phyloP scores from a whole-genome alignment of 257 asterid genomes.

The Leonotis leonurus region DNA sequence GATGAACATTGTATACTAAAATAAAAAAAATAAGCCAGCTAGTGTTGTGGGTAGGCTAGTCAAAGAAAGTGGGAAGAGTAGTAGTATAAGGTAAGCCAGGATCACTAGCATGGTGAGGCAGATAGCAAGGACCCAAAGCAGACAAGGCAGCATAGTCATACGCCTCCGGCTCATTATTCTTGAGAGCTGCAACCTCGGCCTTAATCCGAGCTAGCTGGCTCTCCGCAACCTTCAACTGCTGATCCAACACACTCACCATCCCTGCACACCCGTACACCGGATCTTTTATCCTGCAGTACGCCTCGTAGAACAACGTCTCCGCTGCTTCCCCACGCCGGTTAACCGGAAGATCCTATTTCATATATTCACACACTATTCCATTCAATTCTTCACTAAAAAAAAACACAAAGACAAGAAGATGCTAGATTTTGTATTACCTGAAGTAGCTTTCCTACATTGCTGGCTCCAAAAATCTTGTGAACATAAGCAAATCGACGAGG shows the following conservation, averaged over 20 bases:
- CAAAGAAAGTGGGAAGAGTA: slow-evolving; percentile 19
- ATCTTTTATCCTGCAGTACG: slow-evolving; percentile 31
- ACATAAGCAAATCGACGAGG: slow-evolving; percentile 50
- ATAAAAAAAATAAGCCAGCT: too few relatives aligned
- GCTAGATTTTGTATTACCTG: slow-evolving; percentile 22
- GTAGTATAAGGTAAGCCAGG: too few relatives aligned
- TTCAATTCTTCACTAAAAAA: not conserved
- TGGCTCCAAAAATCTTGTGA: slow-evolving; percentile 70
- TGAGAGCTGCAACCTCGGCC: not conserved
- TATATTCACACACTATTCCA: too few relatives aligned
- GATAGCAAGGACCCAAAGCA: not conserved
- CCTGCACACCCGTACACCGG: slow-evolving; percentile 23
- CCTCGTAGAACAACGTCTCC: slow-evolving; percentile 33
- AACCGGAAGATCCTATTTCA: slow-evolving; percentile 44
- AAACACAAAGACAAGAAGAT: not conserved
- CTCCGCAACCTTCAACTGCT: slow-evolving; percentile 17
- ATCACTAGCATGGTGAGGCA: not conserved
- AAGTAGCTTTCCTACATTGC: slow-evolving; percentile 56
- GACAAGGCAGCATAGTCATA: not conserved
- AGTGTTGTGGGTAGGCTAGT: too few relatives aligned
- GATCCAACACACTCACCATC: slow-evolving; percentile 13
- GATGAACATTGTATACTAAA: too few relatives aligned
- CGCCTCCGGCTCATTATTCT: too few relatives aligned
- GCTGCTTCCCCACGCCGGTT: slow-evolving; percentile 43
- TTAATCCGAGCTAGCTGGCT: not conserved